Percentiles rank a stretch among this genome's conserved stretches.
Conservation (phyloP, 805 yeast species). For the Ogataea trehalophila region DNA sequence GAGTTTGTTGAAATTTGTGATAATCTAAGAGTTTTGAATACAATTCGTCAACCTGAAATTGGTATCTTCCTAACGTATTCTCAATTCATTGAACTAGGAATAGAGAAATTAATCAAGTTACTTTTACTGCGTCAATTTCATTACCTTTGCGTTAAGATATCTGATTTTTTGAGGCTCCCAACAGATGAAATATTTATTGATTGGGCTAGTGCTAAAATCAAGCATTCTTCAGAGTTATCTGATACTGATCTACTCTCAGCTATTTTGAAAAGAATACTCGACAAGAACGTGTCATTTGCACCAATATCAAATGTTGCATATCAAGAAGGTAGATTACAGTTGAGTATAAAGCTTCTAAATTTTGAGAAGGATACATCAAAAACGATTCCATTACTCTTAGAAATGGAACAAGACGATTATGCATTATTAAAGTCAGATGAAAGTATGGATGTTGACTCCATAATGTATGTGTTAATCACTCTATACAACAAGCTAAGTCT, state of each 20-base stretch:
- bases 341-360: conserved; percentile 64
- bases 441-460: conserved; percentile 55
- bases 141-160: conserved; percentile 57
- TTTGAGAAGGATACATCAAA: conserved; percentile 60
- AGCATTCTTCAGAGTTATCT: conserved; percentile 42
- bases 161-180: conserved; percentile 44
- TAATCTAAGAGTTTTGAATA: conserved; percentile 62
- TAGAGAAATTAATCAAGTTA: conserved; percentile 51
- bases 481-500: conserved; percentile 50
- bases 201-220: conserved; percentile 79
- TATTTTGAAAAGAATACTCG: conserved; percentile 43
- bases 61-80: conserved; percentile 63
- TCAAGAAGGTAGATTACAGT: conserved; percentile 71
- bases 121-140: conserved; percentile 57
- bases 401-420: conserved; percentile 64
- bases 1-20: conserved; percentile 60
- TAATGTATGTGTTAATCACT: conserved; percentile 50
- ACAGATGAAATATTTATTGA: conserved; percentile 53
- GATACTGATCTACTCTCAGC: conserved; percentile 56
- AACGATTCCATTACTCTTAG: conserved; percentile 59
- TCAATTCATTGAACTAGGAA: conserved; percentile 48
- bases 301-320: conserved; percentile 60
- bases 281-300: conserved; percentile 47
- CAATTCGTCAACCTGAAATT: conserved; percentile 56
- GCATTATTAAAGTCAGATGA: conserved; percentile 67